Conservation (phyloP, 2,329 filamentous ascomycete species). For the Venturiaceae sp. region DNA sequence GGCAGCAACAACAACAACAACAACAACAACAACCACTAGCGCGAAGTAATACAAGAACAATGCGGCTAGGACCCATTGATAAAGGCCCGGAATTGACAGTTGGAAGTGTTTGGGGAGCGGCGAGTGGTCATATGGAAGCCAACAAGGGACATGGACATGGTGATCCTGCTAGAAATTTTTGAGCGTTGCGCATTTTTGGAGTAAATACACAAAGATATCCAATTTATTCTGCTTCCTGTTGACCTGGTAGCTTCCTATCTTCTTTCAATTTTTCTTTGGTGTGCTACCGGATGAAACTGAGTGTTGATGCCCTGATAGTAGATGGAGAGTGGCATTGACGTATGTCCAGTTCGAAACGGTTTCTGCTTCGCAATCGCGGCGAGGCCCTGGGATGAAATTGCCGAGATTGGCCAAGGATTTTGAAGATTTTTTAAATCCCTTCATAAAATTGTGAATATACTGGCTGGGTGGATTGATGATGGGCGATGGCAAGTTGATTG, state of each 20-base stretch:
- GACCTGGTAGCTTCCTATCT: not conserved
- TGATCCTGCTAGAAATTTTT: not conserved
- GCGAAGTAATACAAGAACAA: not conserved
- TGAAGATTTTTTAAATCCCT: not conserved
- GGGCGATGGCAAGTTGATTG: not conserved
- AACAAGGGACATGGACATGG: not conserved
- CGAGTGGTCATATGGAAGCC: not conserved
- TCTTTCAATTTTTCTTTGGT: not conserved
- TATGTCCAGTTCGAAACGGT: not conserved
- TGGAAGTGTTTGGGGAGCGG: not conserved
- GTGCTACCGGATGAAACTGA: not conserved
- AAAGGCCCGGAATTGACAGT: not conserved
- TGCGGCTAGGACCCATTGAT: not conserved
- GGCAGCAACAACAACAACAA: not conserved
- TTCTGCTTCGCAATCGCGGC: not conserved
- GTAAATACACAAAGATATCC: not conserved
- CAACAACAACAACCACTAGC: not conserved
- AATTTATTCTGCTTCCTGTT: not conserved
- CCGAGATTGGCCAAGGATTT: not conserved
- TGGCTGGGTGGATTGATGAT: not conserved
- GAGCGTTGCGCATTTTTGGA: not conserved
- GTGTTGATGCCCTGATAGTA: not conserved
- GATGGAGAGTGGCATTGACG: not conserved
- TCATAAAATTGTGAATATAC: not conserved
- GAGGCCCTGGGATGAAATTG: not conserved